These are phyloP conservation scores for Penicillium sp. DNA, from an alignment of 2,329 filamentous ascomycete genomes.

Conservation along the genomic window DNA sequence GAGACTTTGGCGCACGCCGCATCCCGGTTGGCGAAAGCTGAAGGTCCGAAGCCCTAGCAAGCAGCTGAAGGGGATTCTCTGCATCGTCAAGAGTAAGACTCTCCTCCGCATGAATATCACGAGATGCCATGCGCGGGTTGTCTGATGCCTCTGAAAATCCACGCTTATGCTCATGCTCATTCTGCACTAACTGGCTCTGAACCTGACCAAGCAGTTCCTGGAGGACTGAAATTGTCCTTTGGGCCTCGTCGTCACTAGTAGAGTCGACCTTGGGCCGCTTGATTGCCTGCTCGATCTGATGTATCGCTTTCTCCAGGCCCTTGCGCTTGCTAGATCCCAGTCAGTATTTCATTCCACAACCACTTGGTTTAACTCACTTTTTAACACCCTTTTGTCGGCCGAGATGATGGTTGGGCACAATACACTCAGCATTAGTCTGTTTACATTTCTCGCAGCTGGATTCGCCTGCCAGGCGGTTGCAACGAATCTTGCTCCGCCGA, in stretches of 20 bases:
- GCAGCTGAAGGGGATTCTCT: conserved; percentile 70
- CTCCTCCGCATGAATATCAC: conserved; percentile 43
- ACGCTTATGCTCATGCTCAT: conserved; percentile 27
- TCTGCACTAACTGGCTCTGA: conserved; percentile 38
- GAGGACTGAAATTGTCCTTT: conserved; percentile 44
- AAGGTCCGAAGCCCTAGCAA: conserved; percentile 69
- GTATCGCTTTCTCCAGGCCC: conserved; percentile 70
- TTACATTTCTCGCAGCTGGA: conserved; percentile 60
- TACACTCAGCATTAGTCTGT: conserved; percentile 58
- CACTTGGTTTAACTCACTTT: conserved; percentile 54
- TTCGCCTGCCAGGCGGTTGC: conserved; percentile 55
- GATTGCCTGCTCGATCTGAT: conserved; percentile 69
- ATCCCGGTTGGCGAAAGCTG: conserved; percentile 49
- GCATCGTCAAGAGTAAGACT: conserved; percentile 66
- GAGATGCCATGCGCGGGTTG: conserved; percentile 20
- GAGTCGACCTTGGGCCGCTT: conserved; percentile 53
- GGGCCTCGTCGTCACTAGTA: conserved; percentile 42
- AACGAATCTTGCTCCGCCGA: conserved; percentile 66
- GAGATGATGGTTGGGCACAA: conserved; percentile 69
- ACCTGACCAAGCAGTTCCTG: conserved; percentile 52
- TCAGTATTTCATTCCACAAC: conserved; percentile 6
- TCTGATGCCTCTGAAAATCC: conserved; percentile 33
- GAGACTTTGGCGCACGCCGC: conserved; percentile 21
- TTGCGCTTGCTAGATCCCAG: conserved; percentile 61
- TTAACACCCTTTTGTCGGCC: conserved; percentile 74